A percentile compares a stretch with the other conserved stretches of the same genome.
Evolutionary conservation across 2,329 filamentous ascomycete genomes (phyloP).

Genomic region (Chrysoporthe cubensis): DNA sequence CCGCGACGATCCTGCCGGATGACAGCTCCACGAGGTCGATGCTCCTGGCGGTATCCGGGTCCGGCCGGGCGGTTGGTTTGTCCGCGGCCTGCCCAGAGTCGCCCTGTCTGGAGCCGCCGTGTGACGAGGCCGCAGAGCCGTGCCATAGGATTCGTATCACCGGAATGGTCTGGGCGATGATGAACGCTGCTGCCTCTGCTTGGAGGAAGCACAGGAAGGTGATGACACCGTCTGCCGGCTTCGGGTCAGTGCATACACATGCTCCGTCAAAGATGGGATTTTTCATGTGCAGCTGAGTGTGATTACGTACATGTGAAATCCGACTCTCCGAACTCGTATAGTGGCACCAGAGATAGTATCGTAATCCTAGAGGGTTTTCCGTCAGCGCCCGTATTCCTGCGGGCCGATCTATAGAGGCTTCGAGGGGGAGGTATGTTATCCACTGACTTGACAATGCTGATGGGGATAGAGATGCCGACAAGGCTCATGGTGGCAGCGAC

Average conservation of each 20-base stretch:
- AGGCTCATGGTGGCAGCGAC: constrained; percentile 29
- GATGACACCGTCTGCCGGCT: constrained; percentile 17
- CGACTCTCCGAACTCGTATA: constrained; percentile 12
- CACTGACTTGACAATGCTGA: constrained; percentile 23
- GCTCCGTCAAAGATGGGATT: neutral
- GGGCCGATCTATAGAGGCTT: no score
- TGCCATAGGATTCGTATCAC: constrained; percentile 19
- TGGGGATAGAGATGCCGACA: constrained; percentile 27
- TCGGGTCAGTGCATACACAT: neutral
- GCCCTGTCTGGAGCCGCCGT: neutral
- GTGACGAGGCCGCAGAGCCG: neutral
- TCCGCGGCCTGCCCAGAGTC: neutral
- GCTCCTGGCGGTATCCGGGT: neutral
- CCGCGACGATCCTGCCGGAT: constrained; percentile 18
- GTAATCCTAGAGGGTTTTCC: neutral
- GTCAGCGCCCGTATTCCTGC: neutral
- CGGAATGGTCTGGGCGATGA: constrained; percentile 24
- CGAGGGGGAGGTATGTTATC: neutral
- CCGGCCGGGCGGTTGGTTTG: neutral
- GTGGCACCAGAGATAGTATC: constrained; percentile 5
- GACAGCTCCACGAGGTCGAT: constrained; percentile 23
- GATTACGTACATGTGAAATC: constrained; percentile 24
- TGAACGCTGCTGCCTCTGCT: constrained; percentile 22
- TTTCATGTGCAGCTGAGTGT: neutral
- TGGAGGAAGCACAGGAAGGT: constrained; percentile 17